Base-by-base conservation (phyloP, 345 rosid species). In the Eucalyptus polyanthemos region DNA sequence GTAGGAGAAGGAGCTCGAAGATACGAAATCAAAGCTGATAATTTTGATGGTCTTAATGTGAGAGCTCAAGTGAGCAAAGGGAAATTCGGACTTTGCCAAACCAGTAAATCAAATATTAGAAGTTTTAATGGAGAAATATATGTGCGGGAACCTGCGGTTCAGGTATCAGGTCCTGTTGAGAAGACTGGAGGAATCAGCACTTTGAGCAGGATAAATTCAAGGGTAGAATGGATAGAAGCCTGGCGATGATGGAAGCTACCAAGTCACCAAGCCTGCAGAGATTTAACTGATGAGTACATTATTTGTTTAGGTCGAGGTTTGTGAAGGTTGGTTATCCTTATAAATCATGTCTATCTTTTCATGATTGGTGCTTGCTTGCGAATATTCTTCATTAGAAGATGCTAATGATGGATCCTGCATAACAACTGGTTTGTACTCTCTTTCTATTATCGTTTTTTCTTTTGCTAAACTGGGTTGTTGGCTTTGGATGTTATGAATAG, bases 191-290 rank as follows among this genome's bases (percentile, higher is more conserved):
- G 92, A 88, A 90, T 93, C 89, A 88, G 93, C 91, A 95, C 92
- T 90, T 88, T 95, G 90, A 94, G 96, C 92, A 88, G 93, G 80
- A 91, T 94, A 86, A 92, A 93, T 90, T 93, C 95, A 10, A 94
- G 95, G 93, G 90, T 54, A 9, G 97, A 96, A 90, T 95, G 95
- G 47, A 92, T 92, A 42, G 96, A 94, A 92, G 94, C 96, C 76
- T 94, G 94, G 96, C 89, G 95, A 88, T 95, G 92, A 93, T 91
- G 88, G 86, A 89, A 31, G 86, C 42, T 27, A 81, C 34, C 69
- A 50, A 22, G 31, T 11, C 88, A 89, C 89, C 37, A 29, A 50
- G 45, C 45, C 29, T 56, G 49, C 65, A 88, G 80, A 87, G 90
- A 86, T 88, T 86, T 86, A 29, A 72, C 27, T 11, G 83, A 37